These are phyloP conservation scores for Codiaeum variegatum DNA, from an alignment of 441 rosid genomes.

Conservation along the genomic window DNA sequence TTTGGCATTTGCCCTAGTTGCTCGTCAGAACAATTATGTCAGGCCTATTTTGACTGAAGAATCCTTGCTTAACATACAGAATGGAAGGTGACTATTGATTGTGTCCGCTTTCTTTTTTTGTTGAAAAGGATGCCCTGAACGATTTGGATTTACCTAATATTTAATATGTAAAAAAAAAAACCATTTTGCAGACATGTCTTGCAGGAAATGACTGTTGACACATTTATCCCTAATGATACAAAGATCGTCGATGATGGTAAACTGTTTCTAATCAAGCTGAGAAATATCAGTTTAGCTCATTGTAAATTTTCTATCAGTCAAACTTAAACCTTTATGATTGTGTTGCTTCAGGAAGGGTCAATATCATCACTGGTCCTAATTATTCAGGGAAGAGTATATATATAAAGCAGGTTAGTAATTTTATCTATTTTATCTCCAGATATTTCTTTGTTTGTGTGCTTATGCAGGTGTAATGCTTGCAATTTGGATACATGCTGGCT, in stretches of 20 bases:
- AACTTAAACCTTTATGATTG: conserved; percentile 23
- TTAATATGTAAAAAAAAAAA: conserved; percentile 4
- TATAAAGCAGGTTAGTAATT: conserved; percentile 69
- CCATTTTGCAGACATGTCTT: conserved; percentile 73
- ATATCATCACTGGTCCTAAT: conserved; percentile 93
- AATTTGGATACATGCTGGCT: neutral
- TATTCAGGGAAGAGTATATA: conserved; percentile 98
- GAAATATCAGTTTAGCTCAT: conserved; percentile 12
- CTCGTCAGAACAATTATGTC: conserved; percentile 84
- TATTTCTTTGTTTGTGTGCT: neutral
- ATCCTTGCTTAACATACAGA: conserved; percentile 61
- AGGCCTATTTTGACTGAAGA: conserved; percentile 82
- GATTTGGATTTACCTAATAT: neutral
- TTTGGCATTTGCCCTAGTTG: conserved; percentile 78
- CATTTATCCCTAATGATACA: conserved; percentile 92
- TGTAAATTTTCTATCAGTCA: conserved; percentile 16
- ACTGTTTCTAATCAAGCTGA: conserved; percentile 19
- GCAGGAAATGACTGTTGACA: conserved; percentile 98
- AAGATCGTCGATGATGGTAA: conserved; percentile 61
- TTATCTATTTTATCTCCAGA: neutral
- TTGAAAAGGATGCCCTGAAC: neutral
- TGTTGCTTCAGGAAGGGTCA: conserved; percentile 62
- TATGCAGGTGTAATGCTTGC: neutral
- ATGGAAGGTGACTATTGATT: conserved; percentile 65
- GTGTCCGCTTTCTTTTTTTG: neutral